These are phyloP conservation scores for Aspergillus sp. DNA, from an alignment of 2,329 filamentous ascomycete genomes.

Conservation along the genomic window DNA sequence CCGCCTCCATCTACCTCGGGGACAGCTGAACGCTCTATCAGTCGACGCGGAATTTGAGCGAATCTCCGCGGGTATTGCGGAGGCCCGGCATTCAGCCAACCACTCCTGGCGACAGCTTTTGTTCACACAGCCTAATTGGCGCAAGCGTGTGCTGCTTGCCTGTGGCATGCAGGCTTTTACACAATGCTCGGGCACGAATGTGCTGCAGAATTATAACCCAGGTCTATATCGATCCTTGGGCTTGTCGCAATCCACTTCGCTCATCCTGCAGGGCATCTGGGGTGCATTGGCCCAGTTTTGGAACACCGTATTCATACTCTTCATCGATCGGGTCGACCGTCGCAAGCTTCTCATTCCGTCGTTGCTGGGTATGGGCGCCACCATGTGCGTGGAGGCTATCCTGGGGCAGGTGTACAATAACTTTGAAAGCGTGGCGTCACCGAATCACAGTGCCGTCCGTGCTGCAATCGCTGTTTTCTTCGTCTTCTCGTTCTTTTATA, in stretches of 20 bases:
- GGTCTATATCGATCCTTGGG: conserved; percentile 50
- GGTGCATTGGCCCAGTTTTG: conserved; percentile 53
- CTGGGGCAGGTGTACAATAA: conserved; percentile 41
- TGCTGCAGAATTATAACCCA: conserved; percentile 49
- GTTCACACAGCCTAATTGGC: conserved; percentile 47
- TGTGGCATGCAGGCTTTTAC: conserved; percentile 54
- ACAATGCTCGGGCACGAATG: conserved; percentile 52
- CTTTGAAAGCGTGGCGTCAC: conserved; percentile 24
- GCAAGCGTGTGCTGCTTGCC: conserved; percentile 50
- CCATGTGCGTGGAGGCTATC: conserved; percentile 45
- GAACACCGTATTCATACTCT: conserved; percentile 50
- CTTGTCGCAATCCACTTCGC: conserved; percentile 47
- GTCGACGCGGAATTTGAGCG: conserved; percentile 47
- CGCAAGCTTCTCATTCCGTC: conserved; percentile 52
- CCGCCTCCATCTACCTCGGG: conserved; percentile 24
- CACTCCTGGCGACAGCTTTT: conserved; percentile 46
- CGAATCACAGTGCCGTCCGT: conserved; percentile 42
- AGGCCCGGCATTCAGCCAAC: conserved; percentile 38
- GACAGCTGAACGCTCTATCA: conserved; percentile 31
- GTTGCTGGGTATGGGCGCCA: conserved; percentile 46
- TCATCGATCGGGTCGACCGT: conserved; percentile 52
- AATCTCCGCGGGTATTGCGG: conserved; percentile 44
- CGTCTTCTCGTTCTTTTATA: conserved; percentile 50
- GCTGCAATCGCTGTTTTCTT: conserved; percentile 53
- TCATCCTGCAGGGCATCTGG: conserved; percentile 56